Base-by-base conservation (phyloP, 495 filamentous ascomycete species). In the Thermothielavioides terrestris region DNA sequence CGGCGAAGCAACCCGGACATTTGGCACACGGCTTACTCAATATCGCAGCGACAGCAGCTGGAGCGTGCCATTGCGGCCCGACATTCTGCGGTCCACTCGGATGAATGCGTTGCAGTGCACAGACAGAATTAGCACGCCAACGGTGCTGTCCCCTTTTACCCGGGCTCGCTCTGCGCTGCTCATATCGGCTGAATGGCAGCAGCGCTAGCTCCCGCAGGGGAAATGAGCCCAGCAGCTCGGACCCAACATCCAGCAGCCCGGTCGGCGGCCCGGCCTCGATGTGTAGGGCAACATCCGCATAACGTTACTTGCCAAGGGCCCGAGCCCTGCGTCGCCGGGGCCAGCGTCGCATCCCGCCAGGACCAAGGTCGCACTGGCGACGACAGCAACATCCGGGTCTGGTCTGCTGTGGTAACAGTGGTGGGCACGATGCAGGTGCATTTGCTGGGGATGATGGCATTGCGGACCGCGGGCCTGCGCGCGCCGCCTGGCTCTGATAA, bases 101-200 rank as follows among this genome's bases (percentile, higher is more conserved):
- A 36, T 41, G 23, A 49, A 49, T 49, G 11, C 46, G 8, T n/a
- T n/a, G n/a, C n/a, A n/a, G n/a, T n/a, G n/a, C n/a, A n/a, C n/a
- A n/a, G n/a, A n/a, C n/a, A n/a, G n/a, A n/a, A n/a, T n/a, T n/a
- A n/a, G 4, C 35, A 10, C 35, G 35, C 35, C 7, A 17, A n/a
- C n/a, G n/a, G n/a, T n/a, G n/a, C n/a, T n/a, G n/a, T n/a, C 46
- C 14, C 32, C 0, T 40, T 49, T 49, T 49, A 49, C 12, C 46
- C 46, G 46, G 36, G n/a, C n/a, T n/a, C n/a, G n/a, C n/a, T n/a
- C n/a, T n/a, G n/a, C n/a, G 28, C 27, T 41, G 27, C 28, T n/a
- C n/a, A n/a, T n/a, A n/a, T n/a, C 47, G 47, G 47, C 47, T 49
- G 47, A 49, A 43, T 51, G 26, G 44, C 31, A 30, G 14, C 25